Evolutionary conservation across 371 early-diverging fungal species (phyloP), one percentile per base, ranked within the genome.

Genomic region (Mortierella sp.): DNA sequence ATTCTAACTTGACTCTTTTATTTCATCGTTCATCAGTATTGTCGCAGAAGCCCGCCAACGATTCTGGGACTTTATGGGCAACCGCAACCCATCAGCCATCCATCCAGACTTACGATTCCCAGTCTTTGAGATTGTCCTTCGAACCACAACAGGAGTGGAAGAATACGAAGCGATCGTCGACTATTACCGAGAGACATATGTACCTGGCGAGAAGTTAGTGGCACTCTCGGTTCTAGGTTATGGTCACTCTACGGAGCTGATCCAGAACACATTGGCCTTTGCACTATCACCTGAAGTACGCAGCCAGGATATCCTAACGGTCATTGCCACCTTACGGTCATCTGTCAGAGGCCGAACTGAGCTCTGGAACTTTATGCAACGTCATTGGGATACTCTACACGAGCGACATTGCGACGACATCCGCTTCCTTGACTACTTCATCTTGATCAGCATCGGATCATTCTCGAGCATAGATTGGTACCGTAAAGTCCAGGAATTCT

Each of bases 41-140:
- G 83, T 93, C 45, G 77, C 70, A 0, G 91, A 93, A 61, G 90
- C 94, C 9, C 76, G 85, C 55, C 68, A 60, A 37, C 85, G 93
- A 1, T 95, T 96, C 69, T 71, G 78, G 51, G 62, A 76, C 17
- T 93, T 89, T 61, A 86, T 89, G 65, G 72, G 74, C 19, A 47
- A 80, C 13, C 86, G 88, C 51, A 85, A 90, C 61, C 68, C 75
- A 61, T 84, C 89, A 28, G 93, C 91, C 0, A 66, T 98, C 40
- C 93, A 94, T 68, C 93, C 97, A 45, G 94, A 96, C 83, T 76
- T 98, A 26, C 93, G 95, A n/a, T 90, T 91, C 29, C 83, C 93
- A 2, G 94, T 95, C 0, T 97, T 89, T 82, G 84, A 85, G 66
- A 90, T 94, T 66, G 95, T 93, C 4, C 83, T 96, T 28, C 66